A percentile compares a stretch with the other conserved stretches of the same genome.
These are phyloP conservation scores for Russula olivacea DNA, from an alignment of 768 basidiomycete genomes.

Conservation along the genomic window DNA sequence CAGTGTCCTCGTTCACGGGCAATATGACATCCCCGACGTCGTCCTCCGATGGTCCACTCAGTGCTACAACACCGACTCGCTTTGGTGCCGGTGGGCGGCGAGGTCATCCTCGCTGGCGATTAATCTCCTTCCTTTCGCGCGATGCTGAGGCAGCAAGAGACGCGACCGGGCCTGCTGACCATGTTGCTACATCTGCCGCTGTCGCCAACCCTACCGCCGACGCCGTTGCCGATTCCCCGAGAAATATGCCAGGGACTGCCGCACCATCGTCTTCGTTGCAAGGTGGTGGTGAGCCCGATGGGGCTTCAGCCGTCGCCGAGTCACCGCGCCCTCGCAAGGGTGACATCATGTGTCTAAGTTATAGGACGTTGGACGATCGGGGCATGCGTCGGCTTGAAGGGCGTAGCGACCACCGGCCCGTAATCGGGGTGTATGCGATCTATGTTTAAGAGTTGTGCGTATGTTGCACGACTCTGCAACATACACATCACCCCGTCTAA, in stretches of 20 bases:
- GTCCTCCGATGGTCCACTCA: background rate
- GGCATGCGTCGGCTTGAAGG: conserved; percentile 73
- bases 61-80: background rate
- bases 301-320: conserved; percentile 2
- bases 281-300: background rate
- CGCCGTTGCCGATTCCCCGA: background rate
- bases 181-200: background rate
- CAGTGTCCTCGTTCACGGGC: background rate
- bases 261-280: background rate
- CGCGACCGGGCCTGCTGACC: background rate
- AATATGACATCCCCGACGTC: background rate
- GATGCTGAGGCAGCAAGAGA: conserved; percentile 13
- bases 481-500: background rate
- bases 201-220: too few species aligned
- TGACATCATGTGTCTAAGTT: conserved; percentile 66
- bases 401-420: conserved; percentile 78
- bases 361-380: conserved; percentile 68
- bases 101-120: conserved; percentile 20
- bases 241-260: background rate
- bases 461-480: background rate
- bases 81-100: background rate
- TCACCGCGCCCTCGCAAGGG: conserved; percentile 45
- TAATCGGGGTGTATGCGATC: conserved; percentile 71
- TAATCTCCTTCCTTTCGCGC: conserved; percentile 21
- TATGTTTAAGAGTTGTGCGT: conserved; percentile 39